A percentile compares a stretch with the other conserved stretches of the same genome.
These are phyloP conservation scores for Blumeria graminis DNA, from an alignment of 2,329 filamentous ascomycete species.

Conservation along the genomic window DNA sequence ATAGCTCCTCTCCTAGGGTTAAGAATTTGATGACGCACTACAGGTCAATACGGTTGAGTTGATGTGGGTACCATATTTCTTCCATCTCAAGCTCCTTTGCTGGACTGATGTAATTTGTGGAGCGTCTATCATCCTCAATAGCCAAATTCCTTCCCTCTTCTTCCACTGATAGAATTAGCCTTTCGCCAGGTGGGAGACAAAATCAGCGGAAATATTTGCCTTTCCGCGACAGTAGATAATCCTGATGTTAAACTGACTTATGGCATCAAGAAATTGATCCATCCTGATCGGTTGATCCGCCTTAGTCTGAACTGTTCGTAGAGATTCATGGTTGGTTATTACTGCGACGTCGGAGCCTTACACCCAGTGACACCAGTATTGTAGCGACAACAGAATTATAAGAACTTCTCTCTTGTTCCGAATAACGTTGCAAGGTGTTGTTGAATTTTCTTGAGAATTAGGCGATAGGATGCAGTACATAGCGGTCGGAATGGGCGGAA, in stretches of 20 bases:
- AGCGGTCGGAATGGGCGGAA: too few relatives aligned
- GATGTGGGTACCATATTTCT: background rate
- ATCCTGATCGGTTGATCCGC: background rate
- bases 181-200: background rate
- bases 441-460: background rate
- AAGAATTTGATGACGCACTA: background rate
- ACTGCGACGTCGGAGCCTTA: background rate
- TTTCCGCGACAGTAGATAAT: background rate
- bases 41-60: background rate
- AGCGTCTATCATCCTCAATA: background rate
- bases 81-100: background rate
- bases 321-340: background rate
- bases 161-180: background rate
- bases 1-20: background rate
- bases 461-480: background rate
- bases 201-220: background rate
- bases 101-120: background rate
- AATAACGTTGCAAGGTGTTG: background rate
- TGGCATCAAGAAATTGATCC: background rate
- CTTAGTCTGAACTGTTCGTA: background rate
- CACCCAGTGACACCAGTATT: background rate
- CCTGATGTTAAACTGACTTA: background rate
- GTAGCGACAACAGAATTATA: background rate
- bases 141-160: background rate
- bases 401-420: background rate